Evolutionary conservation across 768 basidiomycete species (phyloP).

Genomic region (Psilocybe cyanescens): DNA sequence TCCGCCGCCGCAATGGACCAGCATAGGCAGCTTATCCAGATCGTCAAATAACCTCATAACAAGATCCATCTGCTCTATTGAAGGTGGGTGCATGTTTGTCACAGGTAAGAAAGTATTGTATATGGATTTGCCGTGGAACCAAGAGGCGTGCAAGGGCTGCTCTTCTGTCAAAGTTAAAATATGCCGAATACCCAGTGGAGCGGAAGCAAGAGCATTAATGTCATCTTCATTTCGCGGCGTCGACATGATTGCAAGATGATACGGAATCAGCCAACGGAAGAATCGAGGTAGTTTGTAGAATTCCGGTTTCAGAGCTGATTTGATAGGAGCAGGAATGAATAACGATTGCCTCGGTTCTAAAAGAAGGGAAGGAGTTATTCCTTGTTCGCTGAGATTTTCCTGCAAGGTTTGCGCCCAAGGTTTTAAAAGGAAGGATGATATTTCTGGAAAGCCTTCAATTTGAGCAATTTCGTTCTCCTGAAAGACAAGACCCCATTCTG

Average conservation of each 20-base stretch:
- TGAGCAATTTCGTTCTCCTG: slow-evolving; percentile 44
- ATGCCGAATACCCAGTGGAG: slow-evolving; percentile 55
- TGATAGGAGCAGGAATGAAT: slow-evolving; percentile 33
- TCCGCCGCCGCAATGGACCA: slow-evolving; percentile 67
- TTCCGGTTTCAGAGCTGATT: not conserved
- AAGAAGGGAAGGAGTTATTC: slow-evolving; percentile 39
- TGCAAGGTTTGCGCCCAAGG: slow-evolving; percentile 47
- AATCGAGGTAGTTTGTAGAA: slow-evolving; percentile 55
- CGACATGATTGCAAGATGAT: slow-evolving; percentile 62
- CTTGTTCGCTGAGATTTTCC: slow-evolving; percentile 33
- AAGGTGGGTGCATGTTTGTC: slow-evolving; percentile 55
- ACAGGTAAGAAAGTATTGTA: slow-evolving; percentile 61
- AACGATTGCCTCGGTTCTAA: slow-evolving; percentile 45
- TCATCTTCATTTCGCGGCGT: slow-evolving; percentile 56
- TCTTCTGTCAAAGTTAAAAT: slow-evolving; percentile 65
- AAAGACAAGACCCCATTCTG: slow-evolving; percentile 57
- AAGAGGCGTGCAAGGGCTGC: slow-evolving; percentile 46
- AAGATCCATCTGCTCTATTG: slow-evolving; percentile 64
- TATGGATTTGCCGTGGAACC: slow-evolving; percentile 50
- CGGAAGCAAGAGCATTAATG: slow-evolving; percentile 47
- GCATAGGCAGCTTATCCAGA: slow-evolving; percentile 46
- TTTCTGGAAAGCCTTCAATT: slow-evolving; percentile 32
- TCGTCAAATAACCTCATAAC: slow-evolving; percentile 51
- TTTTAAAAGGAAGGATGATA: slow-evolving; percentile 33
- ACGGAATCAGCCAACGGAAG: slow-evolving; percentile 67